Evolutionary conservation across 192 early-diverging fungal genomes (phyloP).

Genomic region (Umbelopsis sp.): DNA sequence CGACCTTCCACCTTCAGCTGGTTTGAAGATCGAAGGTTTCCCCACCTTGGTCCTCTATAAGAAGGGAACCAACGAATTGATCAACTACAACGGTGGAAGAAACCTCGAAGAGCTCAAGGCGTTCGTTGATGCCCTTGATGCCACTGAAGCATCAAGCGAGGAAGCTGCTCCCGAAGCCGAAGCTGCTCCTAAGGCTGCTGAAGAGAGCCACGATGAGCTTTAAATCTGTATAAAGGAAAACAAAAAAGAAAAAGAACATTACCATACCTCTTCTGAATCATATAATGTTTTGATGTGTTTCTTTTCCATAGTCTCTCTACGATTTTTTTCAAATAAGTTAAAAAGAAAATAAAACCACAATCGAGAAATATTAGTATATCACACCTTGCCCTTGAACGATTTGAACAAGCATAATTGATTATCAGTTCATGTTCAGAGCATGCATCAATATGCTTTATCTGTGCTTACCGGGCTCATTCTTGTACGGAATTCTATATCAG

Average conservation of each 20-base stretch:
- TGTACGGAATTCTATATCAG: too few relatives aligned
- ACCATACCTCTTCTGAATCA: too few relatives aligned
- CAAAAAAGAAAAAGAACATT: not conserved
- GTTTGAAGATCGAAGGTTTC: conserved; percentile 86
- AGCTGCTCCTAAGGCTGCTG: conserved; percentile 22
- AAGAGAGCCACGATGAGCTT: conserved; percentile 28
- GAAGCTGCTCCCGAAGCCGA: conserved; percentile 16
- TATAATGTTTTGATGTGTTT: too few relatives aligned
- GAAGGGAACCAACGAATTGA: conserved; percentile 71
- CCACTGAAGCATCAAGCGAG: conserved; percentile 43
- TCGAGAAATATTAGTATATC: too few relatives aligned
- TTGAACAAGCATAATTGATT: too few relatives aligned
- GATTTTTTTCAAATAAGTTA: too few relatives aligned
- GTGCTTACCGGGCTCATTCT: too few relatives aligned
- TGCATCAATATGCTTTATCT: too few relatives aligned
- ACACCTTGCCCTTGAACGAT: too few relatives aligned
- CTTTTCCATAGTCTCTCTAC: too few relatives aligned
- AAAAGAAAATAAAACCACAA: too few relatives aligned
- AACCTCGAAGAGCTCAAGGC: conserved; percentile 72
- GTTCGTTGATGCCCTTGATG: conserved; percentile 46
- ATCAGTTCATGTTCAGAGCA: too few relatives aligned
- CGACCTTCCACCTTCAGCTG: conserved; percentile 74
- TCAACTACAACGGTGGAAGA: conserved; percentile 86
- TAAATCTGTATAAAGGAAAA: conserved; percentile 23
- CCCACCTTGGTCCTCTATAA: conserved; percentile 94